phyloP scores from a whole-genome alignment of 2,329 filamentous ascomycete species.

The Westerdykella sp. region DNA sequence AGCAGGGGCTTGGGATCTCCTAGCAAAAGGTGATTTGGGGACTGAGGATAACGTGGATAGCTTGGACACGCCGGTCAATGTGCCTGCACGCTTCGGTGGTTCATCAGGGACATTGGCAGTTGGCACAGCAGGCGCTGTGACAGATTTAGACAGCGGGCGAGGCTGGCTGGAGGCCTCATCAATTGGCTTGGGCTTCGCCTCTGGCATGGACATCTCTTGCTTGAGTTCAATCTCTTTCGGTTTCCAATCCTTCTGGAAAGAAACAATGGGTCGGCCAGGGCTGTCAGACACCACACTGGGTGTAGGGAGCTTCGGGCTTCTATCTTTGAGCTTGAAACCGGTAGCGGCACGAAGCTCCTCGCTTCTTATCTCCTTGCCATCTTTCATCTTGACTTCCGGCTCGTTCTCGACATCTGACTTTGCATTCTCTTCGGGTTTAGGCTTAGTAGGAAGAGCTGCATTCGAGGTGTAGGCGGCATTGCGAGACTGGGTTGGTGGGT shows the following conservation, averaged over 20 bases:
- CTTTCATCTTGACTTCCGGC: conserved; percentile 53
- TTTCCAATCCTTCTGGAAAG: conserved; percentile 83
- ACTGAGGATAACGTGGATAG: neutral
- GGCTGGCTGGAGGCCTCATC: conserved; percentile 14
- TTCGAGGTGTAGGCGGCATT: conserved; percentile 77
- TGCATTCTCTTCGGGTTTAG: conserved; percentile 37
- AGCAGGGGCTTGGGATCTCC: neutral
- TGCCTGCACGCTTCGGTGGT: conserved; percentile 9
- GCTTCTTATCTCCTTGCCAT: conserved; percentile 75
- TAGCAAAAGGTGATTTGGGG: neutral
- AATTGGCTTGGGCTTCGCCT: conserved; percentile 14
- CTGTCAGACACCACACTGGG: conserved; percentile 87
- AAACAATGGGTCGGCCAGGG: conserved; percentile 90
- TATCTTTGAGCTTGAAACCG: conserved; percentile 79
- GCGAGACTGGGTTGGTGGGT: conserved; percentile 74
- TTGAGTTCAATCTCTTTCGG: conserved; percentile 68
- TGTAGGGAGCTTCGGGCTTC: conserved; percentile 79
- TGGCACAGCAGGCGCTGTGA: conserved; percentile 42
- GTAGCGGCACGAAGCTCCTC: conserved; percentile 88
- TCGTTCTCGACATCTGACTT: conserved; percentile 27
- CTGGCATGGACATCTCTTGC: conserved; percentile 34
- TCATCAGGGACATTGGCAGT: conserved; percentile 47
- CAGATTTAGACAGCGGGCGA: conserved; percentile 32
- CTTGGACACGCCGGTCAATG: conserved; percentile 14
- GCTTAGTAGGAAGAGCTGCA: conserved; percentile 28